These are phyloP conservation scores for Sporobolomyces pararoseus DNA, from an alignment of 768 basidiomycete species.

Conservation along the genomic window DNA sequence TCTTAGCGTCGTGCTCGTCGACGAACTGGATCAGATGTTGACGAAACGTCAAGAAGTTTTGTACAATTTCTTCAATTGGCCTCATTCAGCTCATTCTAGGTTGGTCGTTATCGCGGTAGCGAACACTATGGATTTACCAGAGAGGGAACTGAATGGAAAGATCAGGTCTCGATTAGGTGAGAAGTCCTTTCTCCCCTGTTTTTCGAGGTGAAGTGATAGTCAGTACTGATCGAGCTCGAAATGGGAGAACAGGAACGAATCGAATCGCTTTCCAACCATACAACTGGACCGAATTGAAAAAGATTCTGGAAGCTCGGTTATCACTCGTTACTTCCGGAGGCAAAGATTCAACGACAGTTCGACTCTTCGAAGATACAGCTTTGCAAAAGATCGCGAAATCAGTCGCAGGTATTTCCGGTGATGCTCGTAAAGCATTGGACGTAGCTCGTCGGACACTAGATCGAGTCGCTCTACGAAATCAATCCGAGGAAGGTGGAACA, in stretches of 20 bases:
- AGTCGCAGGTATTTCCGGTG: conserved; percentile 79
- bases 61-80: conserved; percentile 99
- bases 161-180: conserved; percentile 85
- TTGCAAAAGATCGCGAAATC: conserved; percentile 79
- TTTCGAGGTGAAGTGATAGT: too few relatives aligned
- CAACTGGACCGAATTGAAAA: conserved; percentile 66
- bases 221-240: neutral
- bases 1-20: conserved; percentile 97
- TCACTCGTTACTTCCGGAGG: conserved; percentile 53
- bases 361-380: conserved; percentile 62
- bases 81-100: conserved; percentile 78
- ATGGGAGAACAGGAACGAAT: conserved; percentile 65
- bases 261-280: conserved; percentile 92
- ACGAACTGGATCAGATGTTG: conserved; percentile 94
- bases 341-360: neutral
- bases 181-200: conserved; percentile 41
- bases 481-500: neutral
- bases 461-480: conserved; percentile 19
- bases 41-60: conserved; percentile 96
- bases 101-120: conserved; percentile 94
- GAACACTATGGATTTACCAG: conserved; percentile 96
- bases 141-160: conserved; percentile 84
- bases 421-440: conserved; percentile 87
- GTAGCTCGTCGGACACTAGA: conserved; percentile 61
- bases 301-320: conserved; percentile 82